Conservation (phyloP, 2,329 filamentous ascomycete species). For the Trichoderma guizhouense region DNA sequence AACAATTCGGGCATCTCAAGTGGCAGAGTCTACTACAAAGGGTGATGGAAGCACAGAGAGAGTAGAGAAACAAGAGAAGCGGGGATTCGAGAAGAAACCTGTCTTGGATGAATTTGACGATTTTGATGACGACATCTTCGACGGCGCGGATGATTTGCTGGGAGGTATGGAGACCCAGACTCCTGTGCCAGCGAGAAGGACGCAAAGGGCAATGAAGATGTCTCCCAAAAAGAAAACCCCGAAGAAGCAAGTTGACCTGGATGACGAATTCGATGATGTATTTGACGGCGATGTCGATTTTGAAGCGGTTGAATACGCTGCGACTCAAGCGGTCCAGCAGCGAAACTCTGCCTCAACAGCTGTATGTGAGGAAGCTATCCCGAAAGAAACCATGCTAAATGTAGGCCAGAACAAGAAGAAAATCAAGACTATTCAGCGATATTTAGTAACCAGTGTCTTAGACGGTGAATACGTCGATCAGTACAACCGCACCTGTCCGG, state of each 20-base stretch:
- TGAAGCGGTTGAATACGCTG: constrained; percentile 69
- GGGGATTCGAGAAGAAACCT: background rate
- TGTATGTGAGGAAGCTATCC: constrained; percentile 36
- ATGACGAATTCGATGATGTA: constrained; percentile 37
- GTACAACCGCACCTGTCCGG: constrained; percentile 55
- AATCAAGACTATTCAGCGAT: constrained; percentile 77
- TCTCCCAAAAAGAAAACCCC: background rate
- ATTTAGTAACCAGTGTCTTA: constrained; percentile 72
- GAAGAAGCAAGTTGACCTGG: constrained; percentile 20
- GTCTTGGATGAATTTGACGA: constrained; percentile 59
- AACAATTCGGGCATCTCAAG: background rate
- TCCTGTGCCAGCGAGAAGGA: constrained; percentile 7
- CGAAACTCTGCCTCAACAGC: constrained; percentile 27
- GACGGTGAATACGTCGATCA: constrained; percentile 65
- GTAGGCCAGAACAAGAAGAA: constrained; percentile 63
- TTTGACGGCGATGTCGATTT: constrained; percentile 75
- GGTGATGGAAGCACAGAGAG: background rate
- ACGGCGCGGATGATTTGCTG: constrained; percentile 40
- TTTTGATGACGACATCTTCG: constrained; percentile 59
- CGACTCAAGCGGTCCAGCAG: constrained; percentile 60
- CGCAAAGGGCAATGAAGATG: constrained; percentile 1
- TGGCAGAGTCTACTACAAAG: constrained; percentile 23
- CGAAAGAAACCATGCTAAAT: constrained; percentile 55
- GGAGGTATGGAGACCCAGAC: constrained; percentile 24
- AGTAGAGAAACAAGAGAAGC: background rate